Evolutionary conservation across 1,139 yeast genomes (phyloP).

Genomic region (Suhomyces yuchorum): DNA sequence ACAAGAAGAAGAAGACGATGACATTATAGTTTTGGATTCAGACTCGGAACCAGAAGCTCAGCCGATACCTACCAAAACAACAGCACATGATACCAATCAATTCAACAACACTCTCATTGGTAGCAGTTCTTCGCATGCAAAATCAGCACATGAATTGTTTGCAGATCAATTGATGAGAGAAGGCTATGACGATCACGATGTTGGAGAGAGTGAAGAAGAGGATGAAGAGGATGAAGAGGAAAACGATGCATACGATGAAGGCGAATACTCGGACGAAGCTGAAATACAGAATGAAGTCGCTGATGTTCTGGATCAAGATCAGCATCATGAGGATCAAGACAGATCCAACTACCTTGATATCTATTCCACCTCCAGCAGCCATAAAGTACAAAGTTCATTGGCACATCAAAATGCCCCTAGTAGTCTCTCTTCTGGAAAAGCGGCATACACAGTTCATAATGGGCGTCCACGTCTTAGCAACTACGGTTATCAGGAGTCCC

Average conservation of each 20-base stretch:
- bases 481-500: not conserved
- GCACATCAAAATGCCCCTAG: not conserved
- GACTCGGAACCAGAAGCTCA: not conserved
- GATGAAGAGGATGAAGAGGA: slow-evolving; percentile 11
- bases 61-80: not conserved
- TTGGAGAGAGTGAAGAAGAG: slow-evolving; percentile 12
- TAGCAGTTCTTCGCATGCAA: not conserved
- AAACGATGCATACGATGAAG: slow-evolving; percentile 7
- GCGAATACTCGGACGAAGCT: slow-evolving; percentile 2
- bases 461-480: slow-evolving; percentile 15
- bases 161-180: slow-evolving; percentile 3
- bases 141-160: not conserved
- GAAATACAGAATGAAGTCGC: not conserved
- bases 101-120: not conserved
- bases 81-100: not conserved
- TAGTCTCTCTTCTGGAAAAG: not conserved
- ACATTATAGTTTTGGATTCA: not conserved
- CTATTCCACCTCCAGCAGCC: not conserved
- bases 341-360: not conserved
- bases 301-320: not conserved
- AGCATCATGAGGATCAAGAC: not conserved
- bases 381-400: not conserved
- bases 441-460: slow-evolving; percentile 11
- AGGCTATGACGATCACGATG: slow-evolving; percentile 11
- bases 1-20: slow-evolving; percentile 3